Evolutionary conservation across 2,329 filamentous ascomycete species (phyloP), one percentile per base, ranked within the genome.

Genomic region (Ophiostoma novo-ulmi): DNA sequence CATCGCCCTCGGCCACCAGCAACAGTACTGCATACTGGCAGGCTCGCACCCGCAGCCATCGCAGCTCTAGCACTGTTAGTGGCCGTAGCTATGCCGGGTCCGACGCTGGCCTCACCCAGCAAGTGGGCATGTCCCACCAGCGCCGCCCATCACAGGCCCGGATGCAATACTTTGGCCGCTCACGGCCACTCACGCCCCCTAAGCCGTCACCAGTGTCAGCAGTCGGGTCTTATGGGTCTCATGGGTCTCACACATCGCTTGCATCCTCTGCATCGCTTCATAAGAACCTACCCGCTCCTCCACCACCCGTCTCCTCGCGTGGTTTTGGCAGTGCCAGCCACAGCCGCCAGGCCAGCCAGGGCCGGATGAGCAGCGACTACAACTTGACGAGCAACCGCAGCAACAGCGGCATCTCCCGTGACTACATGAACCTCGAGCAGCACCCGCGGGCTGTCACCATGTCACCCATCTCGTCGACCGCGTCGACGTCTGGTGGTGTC

Each of bases 21-120:
- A 63, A 63, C 39, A 67, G 58, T 38, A 41, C 48, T 38, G 22
- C 68, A 1, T 58, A 39, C 44, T 68, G 70, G 70, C 82, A 83
- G 66, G 78, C 81, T 22, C 80, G 82, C 65, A 81, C 82, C 35
- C 81, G 82, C 70, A 83, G 80, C 72, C 82, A 81, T 13, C 79
- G 84, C 66, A 85, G 83, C 76, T 83, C 81, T 69, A 85, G 83
- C 76, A 83, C 80, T 70, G 63, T 69, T 38, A 82, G 81, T 75
- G 75, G 80, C 35, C 79, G 78, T 70, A 81, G 82, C 71, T 75
- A 74, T 41, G 71, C 69, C 20, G 72, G 77, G 5, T 77, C 79
- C 4, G 80, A 82, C 63, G 73, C 76, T 70, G 78, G 78, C 64
- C 75, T 79, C 58, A 70, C 22, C 38, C 66, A 61, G 63, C 65